These are phyloP conservation scores for Curvularia hawaiiensis DNA, from an alignment of 2,329 filamentous ascomycete species.

Conservation along the genomic window DNA sequence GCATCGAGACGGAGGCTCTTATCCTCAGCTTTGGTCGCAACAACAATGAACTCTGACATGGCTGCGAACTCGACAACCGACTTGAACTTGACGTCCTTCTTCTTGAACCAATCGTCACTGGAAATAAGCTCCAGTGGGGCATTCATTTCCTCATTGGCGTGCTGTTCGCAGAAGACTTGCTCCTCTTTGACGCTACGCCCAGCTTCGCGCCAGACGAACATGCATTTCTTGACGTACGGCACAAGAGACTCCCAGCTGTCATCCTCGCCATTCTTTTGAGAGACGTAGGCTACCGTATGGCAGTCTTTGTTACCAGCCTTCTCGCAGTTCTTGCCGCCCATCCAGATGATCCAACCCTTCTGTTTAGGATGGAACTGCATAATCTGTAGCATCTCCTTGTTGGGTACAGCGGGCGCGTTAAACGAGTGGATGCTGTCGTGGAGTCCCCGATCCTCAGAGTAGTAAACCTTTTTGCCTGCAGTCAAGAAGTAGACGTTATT, in stretches of 20 bases:
- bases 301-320: slow-evolving; percentile 61
- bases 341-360: slow-evolving; percentile 88
- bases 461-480: slow-evolving; percentile 68
- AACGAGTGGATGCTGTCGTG: slow-evolving; percentile 72
- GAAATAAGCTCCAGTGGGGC: slow-evolving; percentile 73
- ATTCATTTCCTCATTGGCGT: slow-evolving; percentile 65
- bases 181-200: slow-evolving; percentile 62
- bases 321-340: slow-evolving; percentile 72
- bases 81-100: slow-evolving; percentile 65
- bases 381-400: slow-evolving; percentile 58
- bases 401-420: slow-evolving; percentile 68
- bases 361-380: slow-evolving; percentile 82
- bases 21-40: slow-evolving; percentile 72
- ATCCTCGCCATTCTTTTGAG: slow-evolving; percentile 74
- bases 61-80: slow-evolving; percentile 86
- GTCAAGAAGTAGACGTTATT: slow-evolving; percentile 90
- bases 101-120: slow-evolving; percentile 79
- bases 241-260: slow-evolving; percentile 72
- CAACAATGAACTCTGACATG: slow-evolving; percentile 96
- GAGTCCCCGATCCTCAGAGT: slow-evolving; percentile 77
- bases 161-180: slow-evolving; percentile 69
- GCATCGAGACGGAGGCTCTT: slow-evolving; percentile 76
- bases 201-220: slow-evolving; percentile 76
- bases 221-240: slow-evolving; percentile 78
- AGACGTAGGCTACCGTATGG: slow-evolving; percentile 75